phyloP scores from a whole-genome alignment of 2,329 filamentous ascomycete species.

The Penicillium sp. region DNA sequence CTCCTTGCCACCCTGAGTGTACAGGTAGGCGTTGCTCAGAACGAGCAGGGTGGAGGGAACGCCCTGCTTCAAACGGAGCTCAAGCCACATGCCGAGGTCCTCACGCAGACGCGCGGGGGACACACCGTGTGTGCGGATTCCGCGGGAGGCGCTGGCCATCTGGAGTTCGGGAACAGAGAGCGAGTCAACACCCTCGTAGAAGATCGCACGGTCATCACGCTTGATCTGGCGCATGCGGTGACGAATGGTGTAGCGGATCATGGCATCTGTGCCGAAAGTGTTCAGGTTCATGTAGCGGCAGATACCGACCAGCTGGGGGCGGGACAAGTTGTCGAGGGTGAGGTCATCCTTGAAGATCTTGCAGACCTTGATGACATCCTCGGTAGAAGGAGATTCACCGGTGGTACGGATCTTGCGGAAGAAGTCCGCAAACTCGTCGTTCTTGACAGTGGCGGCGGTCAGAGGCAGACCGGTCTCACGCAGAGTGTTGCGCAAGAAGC shows the following conservation, averaged over 20 bases:
- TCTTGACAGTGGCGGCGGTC: conserved; percentile 79
- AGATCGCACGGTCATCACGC: conserved; percentile 92
- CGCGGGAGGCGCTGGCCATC: conserved; percentile 85
- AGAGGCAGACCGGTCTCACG: conserved; percentile 92
- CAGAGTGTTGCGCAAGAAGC: conserved; percentile 83
- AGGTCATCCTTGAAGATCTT: conserved; percentile 98
- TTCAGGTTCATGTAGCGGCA: conserved; percentile 98
- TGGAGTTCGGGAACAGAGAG: conserved; percentile 93
- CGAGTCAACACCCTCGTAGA: conserved; percentile 88
- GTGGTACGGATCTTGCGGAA: conserved; percentile 95
- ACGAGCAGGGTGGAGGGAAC: conserved; percentile 97
- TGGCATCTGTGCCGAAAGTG: conserved; percentile 94
- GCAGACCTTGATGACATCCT: conserved; percentile 98
- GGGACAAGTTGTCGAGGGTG: conserved; percentile 93
- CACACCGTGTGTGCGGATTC: conserved; percentile 88
- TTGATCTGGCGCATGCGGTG: conserved; percentile 99
- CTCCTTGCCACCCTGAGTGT: conserved; percentile 74
- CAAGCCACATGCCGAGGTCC: conserved; percentile 90
- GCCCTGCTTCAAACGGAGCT: conserved; percentile 87
- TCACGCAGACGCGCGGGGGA: conserved; percentile 85
- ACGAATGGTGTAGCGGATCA: conserved; percentile 95
- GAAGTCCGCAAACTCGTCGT: conserved; percentile 92
- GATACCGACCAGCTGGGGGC: conserved; percentile 94
- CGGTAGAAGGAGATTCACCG: conserved; percentile 81
- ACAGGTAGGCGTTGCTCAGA: conserved; percentile 96